These are phyloP conservation scores for Pythium diclinum DNA, from an alignment of 352 stramenopile genomes.

Conservation along the genomic window DNA sequence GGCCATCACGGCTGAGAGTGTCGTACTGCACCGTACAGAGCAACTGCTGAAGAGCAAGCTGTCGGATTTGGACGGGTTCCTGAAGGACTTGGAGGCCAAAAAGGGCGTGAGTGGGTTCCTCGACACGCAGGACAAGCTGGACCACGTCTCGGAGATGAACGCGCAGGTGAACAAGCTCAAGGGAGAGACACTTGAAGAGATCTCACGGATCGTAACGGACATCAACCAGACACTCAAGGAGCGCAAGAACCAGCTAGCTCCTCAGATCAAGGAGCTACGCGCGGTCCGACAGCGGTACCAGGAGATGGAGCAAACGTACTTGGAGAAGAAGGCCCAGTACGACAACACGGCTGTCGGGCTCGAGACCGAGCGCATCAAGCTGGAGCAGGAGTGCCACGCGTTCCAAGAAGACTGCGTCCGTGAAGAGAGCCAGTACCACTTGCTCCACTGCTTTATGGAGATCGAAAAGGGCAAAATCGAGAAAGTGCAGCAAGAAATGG, in stretches of 20 bases:
- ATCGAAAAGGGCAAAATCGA: conserved; percentile 74
- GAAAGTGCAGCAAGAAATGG: conserved; percentile 84
- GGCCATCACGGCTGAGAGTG: conserved; percentile 80
- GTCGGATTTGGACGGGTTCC: conserved; percentile 80
- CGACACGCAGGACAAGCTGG: conserved; percentile 85
- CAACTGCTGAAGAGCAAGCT: conserved; percentile 87
- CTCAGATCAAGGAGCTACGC: conserved; percentile 91
- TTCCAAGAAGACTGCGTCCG: conserved; percentile 88
- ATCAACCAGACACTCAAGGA: conserved; percentile 91
- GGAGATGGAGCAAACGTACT: conserved; percentile 87
- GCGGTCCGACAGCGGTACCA: conserved; percentile 86
- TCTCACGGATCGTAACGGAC: conserved; percentile 88
- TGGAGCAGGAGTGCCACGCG: conserved; percentile 87
- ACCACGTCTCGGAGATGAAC: conserved; percentile 86
- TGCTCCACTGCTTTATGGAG: conserved; percentile 71
- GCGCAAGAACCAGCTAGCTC: conserved; percentile 90
- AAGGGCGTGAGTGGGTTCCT: conserved; percentile 86
- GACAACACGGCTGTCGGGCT: conserved; percentile 86
- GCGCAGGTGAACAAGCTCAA: conserved; percentile 90
- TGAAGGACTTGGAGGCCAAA: conserved; percentile 78
- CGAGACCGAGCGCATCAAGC: conserved; percentile 85
- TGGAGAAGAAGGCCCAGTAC: conserved; percentile 87
- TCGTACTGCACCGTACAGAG: conserved; percentile 91
- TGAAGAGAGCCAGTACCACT: conserved; percentile 87
- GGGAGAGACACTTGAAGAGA: conserved; percentile 92